Evolutionary conservation across 2,329 filamentous ascomycete species (phyloP).

Genomic region (Colletotrichum graminicola): DNA sequence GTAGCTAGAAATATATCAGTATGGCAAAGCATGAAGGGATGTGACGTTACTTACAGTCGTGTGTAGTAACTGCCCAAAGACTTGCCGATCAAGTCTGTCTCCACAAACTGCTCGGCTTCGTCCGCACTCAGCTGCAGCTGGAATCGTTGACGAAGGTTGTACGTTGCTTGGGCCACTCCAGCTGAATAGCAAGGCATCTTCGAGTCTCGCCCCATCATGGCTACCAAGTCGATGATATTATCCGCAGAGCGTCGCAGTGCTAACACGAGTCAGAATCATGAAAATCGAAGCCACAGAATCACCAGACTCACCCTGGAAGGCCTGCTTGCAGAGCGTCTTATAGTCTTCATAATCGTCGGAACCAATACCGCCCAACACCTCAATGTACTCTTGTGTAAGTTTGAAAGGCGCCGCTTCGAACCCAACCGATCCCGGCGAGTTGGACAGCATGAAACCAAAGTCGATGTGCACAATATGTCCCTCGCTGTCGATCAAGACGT

Average conservation of each 20-base stretch:
- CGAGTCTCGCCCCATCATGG: constrained; percentile 85
- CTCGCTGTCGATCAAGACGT: constrained; percentile 86
- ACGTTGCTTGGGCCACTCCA: constrained; percentile 78
- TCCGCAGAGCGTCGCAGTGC: constrained; percentile 83
- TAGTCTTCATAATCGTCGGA: constrained; percentile 80
- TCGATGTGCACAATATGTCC: constrained; percentile 91
- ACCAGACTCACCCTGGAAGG: constrained; percentile 76
- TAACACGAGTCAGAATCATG: constrained; percentile 47
- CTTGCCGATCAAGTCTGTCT: constrained; percentile 83
- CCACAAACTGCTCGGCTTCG: constrained; percentile 84
- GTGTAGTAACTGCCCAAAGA: constrained; percentile 90
- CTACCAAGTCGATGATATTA: constrained; percentile 83
- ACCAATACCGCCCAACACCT: constrained; percentile 80
- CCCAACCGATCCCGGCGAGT: constrained; percentile 85
- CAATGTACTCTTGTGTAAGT: constrained; percentile 86
- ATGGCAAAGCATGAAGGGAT: not conserved
- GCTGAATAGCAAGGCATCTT: constrained; percentile 88
- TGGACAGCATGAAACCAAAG: constrained; percentile 91
- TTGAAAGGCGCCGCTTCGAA: constrained; percentile 92
- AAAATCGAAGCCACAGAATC: not conserved
- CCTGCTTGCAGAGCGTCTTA: constrained; percentile 83
- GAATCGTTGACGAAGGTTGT: constrained; percentile 78
- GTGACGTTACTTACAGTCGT: constrained; percentile 72
- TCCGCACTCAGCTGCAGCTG: constrained; percentile 86
- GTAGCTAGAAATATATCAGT: constrained; percentile 64